These are phyloP conservation scores for Cryptosporidium xiaoi DNA, from an alignment of 169 alveolate species.

Conservation along the genomic window DNA sequence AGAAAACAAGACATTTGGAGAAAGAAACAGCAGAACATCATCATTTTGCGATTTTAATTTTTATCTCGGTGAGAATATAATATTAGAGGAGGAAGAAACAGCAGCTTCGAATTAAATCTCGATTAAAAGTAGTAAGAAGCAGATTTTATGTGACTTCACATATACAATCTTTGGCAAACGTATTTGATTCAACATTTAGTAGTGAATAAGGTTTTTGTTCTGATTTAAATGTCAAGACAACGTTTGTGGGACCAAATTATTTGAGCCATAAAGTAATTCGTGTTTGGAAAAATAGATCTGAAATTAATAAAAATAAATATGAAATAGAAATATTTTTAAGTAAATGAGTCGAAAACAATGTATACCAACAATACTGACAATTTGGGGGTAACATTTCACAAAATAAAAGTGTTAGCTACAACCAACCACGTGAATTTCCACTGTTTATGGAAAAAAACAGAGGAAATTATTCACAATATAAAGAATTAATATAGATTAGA, in stretches of 20 bases:
- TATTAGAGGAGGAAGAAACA: slow-evolving; percentile 84
- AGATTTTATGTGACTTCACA: slow-evolving; percentile 90
- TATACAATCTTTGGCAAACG: slow-evolving; percentile 83
- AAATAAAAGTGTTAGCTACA: not conserved
- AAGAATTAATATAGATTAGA: not conserved
- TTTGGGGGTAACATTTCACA: too few relatives aligned
- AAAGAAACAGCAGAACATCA: not conserved
- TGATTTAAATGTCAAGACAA: slow-evolving; percentile 77
- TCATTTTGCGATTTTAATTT: slow-evolving; percentile 5
- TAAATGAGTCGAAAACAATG: slow-evolving; percentile 86
- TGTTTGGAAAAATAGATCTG: slow-evolving; percentile 83
- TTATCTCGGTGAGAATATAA: slow-evolving; percentile 81
- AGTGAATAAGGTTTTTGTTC: slow-evolving; percentile 69
- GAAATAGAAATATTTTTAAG: slow-evolving; percentile 86
- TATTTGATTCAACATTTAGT: slow-evolving; percentile 43
- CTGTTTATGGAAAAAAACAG: not conserved
- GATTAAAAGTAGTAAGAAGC: slow-evolving; percentile 89
- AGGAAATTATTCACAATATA: slow-evolving; percentile 14
- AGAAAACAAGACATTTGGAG: slow-evolving; percentile 3
- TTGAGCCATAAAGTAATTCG: slow-evolving; percentile 86
- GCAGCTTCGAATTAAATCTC: slow-evolving; percentile 86
- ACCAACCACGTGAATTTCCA: not conserved
- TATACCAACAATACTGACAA: slow-evolving; percentile 5
- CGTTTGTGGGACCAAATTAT: slow-evolving; percentile 83
- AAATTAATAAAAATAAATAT: slow-evolving; percentile 46